A percentile compares a stretch with the other conserved stretches of the same genome.
Evolutionary conservation across 495 filamentous ascomycete genomes (phyloP).

Genomic region (Baudoinia panamericana): DNA sequence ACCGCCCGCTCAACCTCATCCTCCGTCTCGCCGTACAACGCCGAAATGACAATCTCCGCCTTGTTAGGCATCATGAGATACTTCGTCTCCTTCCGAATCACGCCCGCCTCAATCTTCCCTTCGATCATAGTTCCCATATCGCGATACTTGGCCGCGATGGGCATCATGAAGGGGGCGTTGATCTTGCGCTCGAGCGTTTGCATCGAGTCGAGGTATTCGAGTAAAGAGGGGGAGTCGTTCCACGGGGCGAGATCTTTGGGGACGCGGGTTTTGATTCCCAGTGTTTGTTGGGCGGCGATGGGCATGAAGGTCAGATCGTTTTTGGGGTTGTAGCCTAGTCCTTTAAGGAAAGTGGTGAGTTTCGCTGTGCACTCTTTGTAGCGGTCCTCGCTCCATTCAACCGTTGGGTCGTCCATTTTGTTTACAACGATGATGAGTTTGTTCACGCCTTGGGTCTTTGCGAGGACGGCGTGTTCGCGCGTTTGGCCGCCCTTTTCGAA

Average conservation of each 20-base stretch:
- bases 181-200: conserved; percentile 84
- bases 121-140: conserved; percentile 98
- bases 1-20: conserved; percentile 69
- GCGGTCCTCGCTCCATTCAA: conserved; percentile 84
- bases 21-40: conserved; percentile 90
- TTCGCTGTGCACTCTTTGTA: conserved; percentile 89
- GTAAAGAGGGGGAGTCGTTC: conserved; percentile 83
- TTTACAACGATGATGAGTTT: conserved; percentile 90
- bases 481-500: conserved; percentile 99
- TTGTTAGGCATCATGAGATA: conserved; percentile 92
- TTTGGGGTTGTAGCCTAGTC: conserved; percentile 84
- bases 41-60: conserved; percentile 61
- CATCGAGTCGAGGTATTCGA: conserved; percentile 89
- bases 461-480: conserved; percentile 88
- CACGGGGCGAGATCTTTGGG: conserved; percentile 63
- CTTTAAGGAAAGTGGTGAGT: conserved; percentile 73
- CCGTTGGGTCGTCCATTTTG: conserved; percentile 96
- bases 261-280: conserved; percentile 80
- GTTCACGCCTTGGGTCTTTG: conserved; percentile 95
- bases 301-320: conserved; percentile 90
- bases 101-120: conserved; percentile 89
- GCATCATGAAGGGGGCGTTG: conserved; percentile 99
- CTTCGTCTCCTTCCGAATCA: conserved; percentile 70
- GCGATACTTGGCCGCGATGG: conserved; percentile 83
- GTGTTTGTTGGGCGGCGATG: conserved; percentile 72